Conservation (phyloP, 192 early-diverging fungal species). For the Coemansia nantahalensis region DNA sequence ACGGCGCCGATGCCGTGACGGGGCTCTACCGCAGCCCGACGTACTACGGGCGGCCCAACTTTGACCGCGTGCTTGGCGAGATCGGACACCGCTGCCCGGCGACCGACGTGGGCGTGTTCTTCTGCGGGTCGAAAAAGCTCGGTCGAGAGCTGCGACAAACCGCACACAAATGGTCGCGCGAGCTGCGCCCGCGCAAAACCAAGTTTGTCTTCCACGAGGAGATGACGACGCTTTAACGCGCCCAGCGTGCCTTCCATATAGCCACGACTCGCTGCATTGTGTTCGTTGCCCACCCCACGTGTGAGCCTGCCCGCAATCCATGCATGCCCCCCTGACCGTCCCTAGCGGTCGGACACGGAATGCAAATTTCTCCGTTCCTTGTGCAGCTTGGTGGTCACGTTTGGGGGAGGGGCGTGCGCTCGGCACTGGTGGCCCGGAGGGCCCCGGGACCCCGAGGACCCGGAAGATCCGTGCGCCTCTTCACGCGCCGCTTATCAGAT, state of each 20-base stretch:
- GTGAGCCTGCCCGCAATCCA: too few relatives aligned
- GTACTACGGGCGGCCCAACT: slow-evolving; percentile 82
- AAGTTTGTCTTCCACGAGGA: slow-evolving; percentile 65
- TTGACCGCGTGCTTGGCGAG: slow-evolving; percentile 62
- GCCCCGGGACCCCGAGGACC: too few relatives aligned
- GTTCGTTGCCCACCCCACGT: too few relatives aligned
- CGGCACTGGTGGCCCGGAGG: too few relatives aligned
- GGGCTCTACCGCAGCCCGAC: slow-evolving; percentile 61
- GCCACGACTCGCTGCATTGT: background rate
- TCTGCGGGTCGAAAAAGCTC: slow-evolving; percentile 69
- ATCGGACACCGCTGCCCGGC: slow-evolving; percentile 53
- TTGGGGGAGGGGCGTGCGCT: too few relatives aligned
- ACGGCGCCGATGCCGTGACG: slow-evolving; percentile 67
- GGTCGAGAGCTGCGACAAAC: slow-evolving; percentile 49
- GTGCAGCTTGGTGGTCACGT: too few relatives aligned
- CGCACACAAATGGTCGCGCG: slow-evolving; percentile 30
- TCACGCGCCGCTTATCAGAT: too few relatives aligned
- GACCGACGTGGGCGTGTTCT: slow-evolving; percentile 75
- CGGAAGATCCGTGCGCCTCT: too few relatives aligned
- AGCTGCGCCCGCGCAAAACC: slow-evolving; percentile 47
- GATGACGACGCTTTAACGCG: slow-evolving; percentile 20
- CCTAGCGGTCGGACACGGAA: too few relatives aligned
- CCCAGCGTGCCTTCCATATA: background rate
- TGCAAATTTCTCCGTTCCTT: too few relatives aligned
- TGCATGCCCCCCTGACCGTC: too few relatives aligned